Evolutionary conservation across 2,329 filamentous ascomycete species (phyloP).

Genomic region (Fusarium lyarnte): DNA sequence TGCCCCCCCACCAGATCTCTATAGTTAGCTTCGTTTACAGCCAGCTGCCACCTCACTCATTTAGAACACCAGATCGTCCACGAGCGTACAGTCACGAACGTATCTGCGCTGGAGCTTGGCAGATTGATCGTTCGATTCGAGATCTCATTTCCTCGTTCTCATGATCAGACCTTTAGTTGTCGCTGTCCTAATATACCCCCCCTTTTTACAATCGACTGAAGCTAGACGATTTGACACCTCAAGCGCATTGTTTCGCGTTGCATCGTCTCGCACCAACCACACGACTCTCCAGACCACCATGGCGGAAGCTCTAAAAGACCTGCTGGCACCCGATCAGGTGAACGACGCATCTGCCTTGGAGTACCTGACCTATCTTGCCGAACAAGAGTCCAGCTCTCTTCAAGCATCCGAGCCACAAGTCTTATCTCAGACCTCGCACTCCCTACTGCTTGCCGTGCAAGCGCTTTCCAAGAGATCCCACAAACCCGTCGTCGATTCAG

Average conservation of each 20-base stretch:
- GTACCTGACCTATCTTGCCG: slow-evolving; percentile 82
- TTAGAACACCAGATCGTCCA: slow-evolving; percentile 9
- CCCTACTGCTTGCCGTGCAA: slow-evolving; percentile 84
- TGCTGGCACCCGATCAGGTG: slow-evolving; percentile 46
- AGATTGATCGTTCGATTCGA: not conserved
- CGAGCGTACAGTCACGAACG: not conserved
- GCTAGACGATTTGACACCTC: not conserved
- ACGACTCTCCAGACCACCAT: slow-evolving; percentile 35
- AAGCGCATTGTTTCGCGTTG: not conserved
- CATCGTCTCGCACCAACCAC: not conserved
- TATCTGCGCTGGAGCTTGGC: not conserved
- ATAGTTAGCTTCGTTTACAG: not conserved
- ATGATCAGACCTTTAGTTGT: not conserved
- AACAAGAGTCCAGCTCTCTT: slow-evolving; percentile 78
- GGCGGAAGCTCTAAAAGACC: slow-evolving; percentile 51
- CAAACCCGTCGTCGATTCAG: slow-evolving; percentile 82
- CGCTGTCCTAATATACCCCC: not conserved
- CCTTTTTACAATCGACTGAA: not conserved
- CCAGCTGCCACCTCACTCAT: slow-evolving; percentile 36
- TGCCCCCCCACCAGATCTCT: slow-evolving; percentile 28
- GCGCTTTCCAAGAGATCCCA: slow-evolving; percentile 89
- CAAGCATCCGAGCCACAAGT: slow-evolving; percentile 79
- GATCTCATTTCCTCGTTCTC: not conserved
- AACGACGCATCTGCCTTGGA: slow-evolving; percentile 65
- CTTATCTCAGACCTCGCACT: slow-evolving; percentile 83